These are phyloP conservation scores for Vanrija pseudolonga DNA, from an alignment of 1,284 basidiomycete species.

Conservation along the genomic window DNA sequence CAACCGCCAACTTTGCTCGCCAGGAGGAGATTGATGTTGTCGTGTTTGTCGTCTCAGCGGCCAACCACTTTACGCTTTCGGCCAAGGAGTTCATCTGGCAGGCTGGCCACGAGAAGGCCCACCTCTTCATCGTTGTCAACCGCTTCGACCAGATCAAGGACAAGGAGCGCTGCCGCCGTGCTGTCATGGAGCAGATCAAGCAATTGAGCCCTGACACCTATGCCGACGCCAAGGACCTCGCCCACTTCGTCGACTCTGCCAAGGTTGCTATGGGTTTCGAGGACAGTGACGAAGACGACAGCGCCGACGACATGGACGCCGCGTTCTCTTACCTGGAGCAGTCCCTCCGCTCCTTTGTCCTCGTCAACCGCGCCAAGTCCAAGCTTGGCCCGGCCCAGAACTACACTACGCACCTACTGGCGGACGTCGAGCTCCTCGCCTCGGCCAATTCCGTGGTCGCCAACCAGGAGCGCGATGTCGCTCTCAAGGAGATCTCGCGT, in stretches of 20 bases:
- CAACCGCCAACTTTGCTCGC: constrained; percentile 90
- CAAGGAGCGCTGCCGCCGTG: constrained; percentile 86
- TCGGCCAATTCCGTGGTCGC: constrained; percentile 84
- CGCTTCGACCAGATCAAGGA: constrained; percentile 94
- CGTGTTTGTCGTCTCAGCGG: constrained; percentile 95
- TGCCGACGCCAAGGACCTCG: constrained; percentile 85
- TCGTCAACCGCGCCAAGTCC: constrained; percentile 89
- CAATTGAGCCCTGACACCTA: constrained; percentile 87
- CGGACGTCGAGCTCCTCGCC: constrained; percentile 83
- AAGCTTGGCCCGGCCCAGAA: constrained; percentile 95
- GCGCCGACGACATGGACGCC: constrained; percentile 55
- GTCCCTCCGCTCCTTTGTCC: constrained; percentile 89
- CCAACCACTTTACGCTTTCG: constrained; percentile 97
- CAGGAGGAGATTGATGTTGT: constrained; percentile 99
- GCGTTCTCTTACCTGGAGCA: constrained; percentile 85
- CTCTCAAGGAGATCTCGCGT: constrained; percentile 65
- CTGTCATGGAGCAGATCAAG: constrained; percentile 92
- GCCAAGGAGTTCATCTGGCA: constrained; percentile 92
- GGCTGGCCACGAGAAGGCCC: constrained; percentile 95
- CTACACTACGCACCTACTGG: constrained; percentile 82
- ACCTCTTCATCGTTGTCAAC: constrained; percentile 96
- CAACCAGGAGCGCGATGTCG: constrained; percentile 70
- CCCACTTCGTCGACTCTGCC: constrained; percentile 96
- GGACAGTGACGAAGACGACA: constrained; percentile 26
- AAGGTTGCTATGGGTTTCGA: constrained; percentile 41